Evolutionary conservation across 2,329 filamentous ascomycete species (phyloP).

Genomic region (Sporothrix phasma): DNA sequence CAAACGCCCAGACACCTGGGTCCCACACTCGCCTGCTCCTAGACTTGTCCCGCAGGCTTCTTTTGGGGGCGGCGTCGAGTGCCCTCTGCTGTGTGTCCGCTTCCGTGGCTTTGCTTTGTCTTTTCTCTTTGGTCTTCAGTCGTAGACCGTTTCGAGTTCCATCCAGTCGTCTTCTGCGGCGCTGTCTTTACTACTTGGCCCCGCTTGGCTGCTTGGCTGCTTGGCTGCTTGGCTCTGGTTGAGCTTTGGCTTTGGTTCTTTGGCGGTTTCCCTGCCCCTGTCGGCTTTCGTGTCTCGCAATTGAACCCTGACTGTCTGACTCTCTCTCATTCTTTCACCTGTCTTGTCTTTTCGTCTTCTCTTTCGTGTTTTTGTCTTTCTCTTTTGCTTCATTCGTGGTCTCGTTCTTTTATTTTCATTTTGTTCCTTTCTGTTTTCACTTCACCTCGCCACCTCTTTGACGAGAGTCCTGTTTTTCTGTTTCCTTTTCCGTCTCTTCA

Average conservation of each 20-base stretch:
- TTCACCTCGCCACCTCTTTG: background rate
- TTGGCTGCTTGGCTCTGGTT: background rate
- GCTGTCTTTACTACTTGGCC: background rate
- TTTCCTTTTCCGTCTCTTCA: background rate
- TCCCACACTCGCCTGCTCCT: background rate
- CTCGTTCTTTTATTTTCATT: background rate
- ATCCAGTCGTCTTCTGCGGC: background rate
- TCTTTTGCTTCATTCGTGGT: background rate
- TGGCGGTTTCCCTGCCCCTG: background rate
- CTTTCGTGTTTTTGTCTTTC: background rate
- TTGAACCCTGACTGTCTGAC: background rate
- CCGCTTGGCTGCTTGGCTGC: background rate
- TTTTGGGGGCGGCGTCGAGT: background rate
- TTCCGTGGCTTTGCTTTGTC: too few relatives aligned
- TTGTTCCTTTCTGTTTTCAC: background rate
- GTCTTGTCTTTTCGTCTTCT: background rate
- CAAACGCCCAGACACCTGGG: background rate
- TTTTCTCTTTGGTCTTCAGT: too few relatives aligned
- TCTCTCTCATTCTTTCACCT: too few relatives aligned
- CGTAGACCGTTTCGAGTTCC: slow-evolving; percentile 7
- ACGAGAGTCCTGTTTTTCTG: background rate
- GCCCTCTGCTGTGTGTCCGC: background rate
- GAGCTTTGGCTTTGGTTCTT: background rate
- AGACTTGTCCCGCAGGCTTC: too few relatives aligned
- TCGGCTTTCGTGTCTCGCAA: background rate